Base-by-base conservation (phyloP, 73 alveolate genomes). In the Paramecium tetraurelia region DNA sequence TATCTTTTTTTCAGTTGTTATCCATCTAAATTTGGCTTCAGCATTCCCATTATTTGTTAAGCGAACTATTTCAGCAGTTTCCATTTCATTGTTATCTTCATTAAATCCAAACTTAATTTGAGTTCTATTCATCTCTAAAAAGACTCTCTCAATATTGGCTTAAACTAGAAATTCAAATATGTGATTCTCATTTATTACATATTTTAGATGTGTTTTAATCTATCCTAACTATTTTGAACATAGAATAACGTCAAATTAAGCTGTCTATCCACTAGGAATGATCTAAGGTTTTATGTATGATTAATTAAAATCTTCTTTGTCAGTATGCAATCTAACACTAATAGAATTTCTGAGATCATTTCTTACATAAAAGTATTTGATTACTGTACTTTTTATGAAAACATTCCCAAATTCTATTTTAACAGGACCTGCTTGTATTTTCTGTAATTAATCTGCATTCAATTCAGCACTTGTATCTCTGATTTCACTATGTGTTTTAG, bases 41-140 rank as follows among this genome's bases (percentile, higher is more conserved):
- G 99, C 99, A 96, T 97, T 98, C 1, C 99, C 99, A 57, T 96
- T 95, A 95, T 98, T 98, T 41, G 98, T 96, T n/a, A 98, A 92
- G 2, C 96, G 93, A 16, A 98, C 53, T 43, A 93, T 96, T 95
- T 98, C 99, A 10, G 96, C 59, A 70, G 98, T 94, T 58, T 94
- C 89, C 98, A 97, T 96, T 87, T 98, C 99, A 88, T 95, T 97
- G 80, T 93, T 96, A 71, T 98, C 99, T 92, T 98, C 99, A 38
- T 97, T 95, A 95, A 98, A 98, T 80, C 85, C 86, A 93, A 97
- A 96, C 72, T 96, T 97, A 59, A 97, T 77, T 12, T 69, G 29
- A 22, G 87, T 88, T 93, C 94, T 97, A 38, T 93, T 89, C 68
- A 97, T 83, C 58, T 96, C 97, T 5, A 97, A 94, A 10, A 77